Percentiles rank a stretch among this genome's conserved stretches.
These are phyloP conservation scores for Strigomonas culicis DNA, from an alignment of 208 protist genomes.

Conservation along the genomic window DNA sequence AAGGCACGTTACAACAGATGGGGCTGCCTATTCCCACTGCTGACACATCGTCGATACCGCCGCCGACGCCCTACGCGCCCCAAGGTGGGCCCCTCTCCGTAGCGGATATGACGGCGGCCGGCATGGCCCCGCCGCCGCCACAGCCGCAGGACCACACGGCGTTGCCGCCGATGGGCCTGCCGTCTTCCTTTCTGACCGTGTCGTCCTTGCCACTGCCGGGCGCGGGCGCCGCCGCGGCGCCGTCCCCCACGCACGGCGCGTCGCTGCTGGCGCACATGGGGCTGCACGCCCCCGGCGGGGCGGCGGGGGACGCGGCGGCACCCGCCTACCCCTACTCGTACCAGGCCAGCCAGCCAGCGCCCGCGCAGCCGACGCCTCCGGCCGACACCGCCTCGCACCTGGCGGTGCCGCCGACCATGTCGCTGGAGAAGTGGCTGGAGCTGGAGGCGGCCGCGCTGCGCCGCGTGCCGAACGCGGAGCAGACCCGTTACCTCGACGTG, in stretches of 20 bases:
- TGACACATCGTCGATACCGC: background rate
- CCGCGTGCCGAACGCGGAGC: slow-evolving; percentile 37
- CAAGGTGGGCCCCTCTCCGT: too few relatives aligned
- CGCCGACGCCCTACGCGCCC: background rate
- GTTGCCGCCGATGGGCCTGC: too few relatives aligned
- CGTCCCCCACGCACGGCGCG: slow-evolving; percentile 12
- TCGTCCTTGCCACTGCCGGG: slow-evolving; percentile 15
- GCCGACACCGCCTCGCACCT: slow-evolving; percentile 9
- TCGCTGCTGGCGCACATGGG: slow-evolving; percentile 2
- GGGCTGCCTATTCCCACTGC: slow-evolving; percentile 5
- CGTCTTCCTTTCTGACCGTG: too few relatives aligned
- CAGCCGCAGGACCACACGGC: slow-evolving; percentile 13
- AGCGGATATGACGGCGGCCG: too few relatives aligned
- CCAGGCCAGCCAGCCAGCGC: too few relatives aligned
- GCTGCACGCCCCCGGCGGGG: slow-evolving; percentile 11
- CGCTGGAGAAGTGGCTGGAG: slow-evolving; percentile 28
- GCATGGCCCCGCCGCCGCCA: slow-evolving; percentile 10
- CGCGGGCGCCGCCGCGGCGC: slow-evolving; percentile 11
- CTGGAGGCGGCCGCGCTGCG: slow-evolving; percentile 40
- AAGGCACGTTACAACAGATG: background rate
- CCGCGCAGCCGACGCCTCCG: slow-evolving; percentile 15
- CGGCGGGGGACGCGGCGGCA: slow-evolving; percentile 14
- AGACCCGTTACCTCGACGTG: slow-evolving; percentile 63
- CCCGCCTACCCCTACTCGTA: too few relatives aligned
- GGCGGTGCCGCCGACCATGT: slow-evolving; percentile 25